Evolutionary conservation across 2,329 filamentous ascomycete species (phyloP), one percentile per base, ranked within the genome.

Genomic region (Verticillium klebahnii): DNA sequence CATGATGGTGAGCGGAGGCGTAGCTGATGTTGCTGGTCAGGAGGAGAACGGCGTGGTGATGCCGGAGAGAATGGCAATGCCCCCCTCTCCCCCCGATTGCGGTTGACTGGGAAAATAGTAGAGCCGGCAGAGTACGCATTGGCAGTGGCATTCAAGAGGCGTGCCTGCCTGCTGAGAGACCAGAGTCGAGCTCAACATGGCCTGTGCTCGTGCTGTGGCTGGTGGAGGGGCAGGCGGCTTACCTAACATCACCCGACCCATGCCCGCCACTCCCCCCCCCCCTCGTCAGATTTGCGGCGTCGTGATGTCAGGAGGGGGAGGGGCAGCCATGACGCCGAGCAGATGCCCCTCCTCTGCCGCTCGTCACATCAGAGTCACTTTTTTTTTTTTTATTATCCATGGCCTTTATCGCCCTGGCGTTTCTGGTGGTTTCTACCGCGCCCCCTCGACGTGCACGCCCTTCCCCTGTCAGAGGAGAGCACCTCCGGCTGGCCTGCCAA

Each of bases 241-340:
- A 52, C 45, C 45, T 52, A 52, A 52, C 2, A 23, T 9, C n/a
- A 23, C 45, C 45, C 45, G 45, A 25, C 8, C 19, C 45, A 9
- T 14, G n/a, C n/a, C 5, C 29, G 29, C 29, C 29, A 29, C 29
- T 29, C 6, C 5, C 1, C 29, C 29, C 29, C 29, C 29, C 23
- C 23, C 23, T n/a, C 4, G 29, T 23, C 45, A 23, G n/a, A 23
- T 1, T 52, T 29, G 29, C 29, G 45, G 45, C 45, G 45, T 25
- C 34, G 56, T 58, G 57, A 58, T 58, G 57, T 58, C 57, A 58
- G 57, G 57, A 58, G 57, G 57, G 57, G 57, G 37, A 58, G 57
- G 39, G 57, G 39, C 37, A 58, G 17, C 31, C 29, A 29, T 29
- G 29, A 29, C 5, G 29, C 29, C 29, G 29, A 29, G 29, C 29